Base-by-base conservation (phyloP, 2,329 filamentous ascomycete genomes). In the Sporothrix brasiliensis region DNA sequence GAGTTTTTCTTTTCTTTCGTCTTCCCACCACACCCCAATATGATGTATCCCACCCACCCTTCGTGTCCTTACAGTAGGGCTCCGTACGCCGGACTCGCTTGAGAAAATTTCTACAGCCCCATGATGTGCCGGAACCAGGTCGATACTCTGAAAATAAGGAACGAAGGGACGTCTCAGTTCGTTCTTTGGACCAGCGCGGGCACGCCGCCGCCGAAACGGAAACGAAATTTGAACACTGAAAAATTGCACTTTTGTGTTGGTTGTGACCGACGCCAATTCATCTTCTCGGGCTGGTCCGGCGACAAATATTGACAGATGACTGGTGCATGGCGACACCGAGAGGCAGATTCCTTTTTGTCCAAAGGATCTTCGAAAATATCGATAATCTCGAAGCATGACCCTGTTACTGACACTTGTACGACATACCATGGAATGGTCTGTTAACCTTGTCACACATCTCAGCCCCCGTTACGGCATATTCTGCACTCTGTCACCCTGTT, bases 81-180 rank as follows among this genome's bases (percentile, higher is more conserved):
- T 27, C 56, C 56, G 34, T 44, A 3, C 19, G 24, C 52, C 52
- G 52, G 16, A 30, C 24, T 27, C 58, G 58, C 58, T 63, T 13
- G n/a, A 63, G 41, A n/a, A 63, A 63, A 4, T 47, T 47, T 47
- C 24, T 3, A 19, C 58, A 19, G 44, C n/a, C 9, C 39, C 44
- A 63, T 63, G 58, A 63, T 63, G 58, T 63, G 58, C 58, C 39
- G 58, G n/a, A 63, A 11, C 58, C 39, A 63, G 47, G 39, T 7
- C 39, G 58, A 63, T 39, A 21, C 58, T 10, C 4, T 4, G 39
- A 4, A 41, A 41, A 24, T 34, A 41, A 24, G 5, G 21, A 27
- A 39, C 7, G 5, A 41, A 24, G 5, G 21, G 19, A 39, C 14
- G 47, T 47, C 58, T 63, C 34, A 39, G 47, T 27, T 39, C 21